Base-by-base conservation (phyloP, 345 rosid genomes). In the Lumnitzera littorea region DNA sequence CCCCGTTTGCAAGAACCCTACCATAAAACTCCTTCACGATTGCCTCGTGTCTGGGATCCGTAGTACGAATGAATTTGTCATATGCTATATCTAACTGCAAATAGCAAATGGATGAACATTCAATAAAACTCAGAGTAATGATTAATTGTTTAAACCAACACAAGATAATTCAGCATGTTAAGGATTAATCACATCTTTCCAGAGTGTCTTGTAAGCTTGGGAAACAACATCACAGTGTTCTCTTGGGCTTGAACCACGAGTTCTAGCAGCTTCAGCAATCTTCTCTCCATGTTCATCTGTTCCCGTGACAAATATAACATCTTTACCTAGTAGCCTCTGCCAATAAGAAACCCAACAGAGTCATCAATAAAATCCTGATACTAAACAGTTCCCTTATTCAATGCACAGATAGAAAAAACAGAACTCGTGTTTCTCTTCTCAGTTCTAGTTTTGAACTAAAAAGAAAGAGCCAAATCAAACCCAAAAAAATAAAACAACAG, bases 231-330 rank as follows among this genome's bases (percentile, higher is more conserved):
- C 94, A 70, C 98, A 92, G 61, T 92, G 98, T 53, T 87, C 89
- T 12, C 79, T 68, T 12, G 98, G 96, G 51, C 66, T 75, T 17
- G 91, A 82, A 54, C 91, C 96, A 56, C 43, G 13, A 23, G 80
- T 78, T 62, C 89, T 76, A 1, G 96, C 96, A 25, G 98, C 85
- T 0, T 76, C 68, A 62, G 98, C 94, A 67, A 92, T 85, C 83
- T 92, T 92, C 84, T 92, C 96, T 29, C 98, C 98, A 17, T 92
- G 96, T 62, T 92, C 96, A 67, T 92, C 98, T 0, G 98, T 87
- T 50, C 98, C 96, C 4, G 98, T 89, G 59, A 92, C 76, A 52
- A 92, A 80, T 66, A 87, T 78, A 68, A 92, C 98, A 64, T 75
- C 80, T 63, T 87, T 92, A 5, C 96, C 96, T 50, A 75, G 71